These are phyloP conservation scores for Penicillium sclerotiorum DNA, from an alignment of 2,329 filamentous ascomycete genomes.

Conservation along the genomic window DNA sequence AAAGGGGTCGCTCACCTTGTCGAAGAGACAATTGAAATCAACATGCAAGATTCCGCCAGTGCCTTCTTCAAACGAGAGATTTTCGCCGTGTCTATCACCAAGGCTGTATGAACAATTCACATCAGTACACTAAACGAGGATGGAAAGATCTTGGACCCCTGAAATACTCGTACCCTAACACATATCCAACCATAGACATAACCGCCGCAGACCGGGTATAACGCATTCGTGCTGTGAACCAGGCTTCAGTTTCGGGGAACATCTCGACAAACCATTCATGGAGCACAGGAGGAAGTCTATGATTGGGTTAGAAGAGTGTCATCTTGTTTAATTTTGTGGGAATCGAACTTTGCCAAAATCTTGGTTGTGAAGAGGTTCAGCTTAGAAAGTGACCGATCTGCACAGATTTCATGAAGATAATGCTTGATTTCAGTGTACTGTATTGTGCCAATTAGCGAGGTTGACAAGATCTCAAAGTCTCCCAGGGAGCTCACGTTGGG, in stretches of 20 bases:
- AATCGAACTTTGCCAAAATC: conserved; percentile 50
- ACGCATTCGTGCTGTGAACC: conserved; percentile 84
- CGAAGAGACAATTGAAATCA: conserved; percentile 99
- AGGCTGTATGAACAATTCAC: conserved; percentile 51
- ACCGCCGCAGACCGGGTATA: conserved; percentile 95
- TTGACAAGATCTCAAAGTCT: no score
- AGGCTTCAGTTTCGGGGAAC: conserved; percentile 88
- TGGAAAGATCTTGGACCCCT: neutral
- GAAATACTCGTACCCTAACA: conserved; percentile 62
- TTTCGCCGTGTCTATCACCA: conserved; percentile 95
- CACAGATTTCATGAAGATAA: conserved; percentile 67
- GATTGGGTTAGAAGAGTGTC: conserved; percentile 9
- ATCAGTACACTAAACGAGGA: neutral
- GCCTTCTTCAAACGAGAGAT: conserved; percentile 90
- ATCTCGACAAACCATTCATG: conserved; percentile 95
- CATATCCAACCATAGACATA: conserved; percentile 99
- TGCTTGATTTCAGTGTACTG: conserved; percentile 68
- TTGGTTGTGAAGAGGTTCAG: conserved; percentile 70
- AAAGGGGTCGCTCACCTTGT: conserved; percentile 75
- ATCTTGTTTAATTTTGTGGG: neutral
- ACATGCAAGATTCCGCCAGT: conserved; percentile 96
- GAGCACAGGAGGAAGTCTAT: conserved; percentile 77
- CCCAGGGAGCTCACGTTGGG: conserved; percentile 45
- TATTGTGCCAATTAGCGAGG: no score
- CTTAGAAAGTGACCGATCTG: conserved; percentile 56